Conservation (phyloP, 306 rosid species). For the Trichosanthes cucumerina region DNA sequence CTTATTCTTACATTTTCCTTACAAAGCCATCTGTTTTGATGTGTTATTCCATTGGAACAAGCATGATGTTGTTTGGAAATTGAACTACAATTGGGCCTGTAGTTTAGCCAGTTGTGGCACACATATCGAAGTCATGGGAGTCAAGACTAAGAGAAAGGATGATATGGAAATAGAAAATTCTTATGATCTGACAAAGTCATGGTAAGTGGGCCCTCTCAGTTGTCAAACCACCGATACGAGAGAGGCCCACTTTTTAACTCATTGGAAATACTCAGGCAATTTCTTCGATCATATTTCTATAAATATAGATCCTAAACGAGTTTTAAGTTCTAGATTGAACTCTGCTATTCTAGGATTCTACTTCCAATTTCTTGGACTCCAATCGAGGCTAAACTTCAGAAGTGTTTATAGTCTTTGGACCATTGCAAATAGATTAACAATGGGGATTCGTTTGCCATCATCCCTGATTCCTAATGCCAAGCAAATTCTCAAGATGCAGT, state of each 20-base stretch:
- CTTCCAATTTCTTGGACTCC: neutral
- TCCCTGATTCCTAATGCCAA: neutral
- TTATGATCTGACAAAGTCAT: neutral
- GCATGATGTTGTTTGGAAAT: neutral
- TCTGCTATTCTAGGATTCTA: neutral
- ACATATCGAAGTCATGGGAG: neutral
- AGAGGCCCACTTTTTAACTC: neutral
- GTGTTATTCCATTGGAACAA: neutral
- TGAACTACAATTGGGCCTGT: neutral
- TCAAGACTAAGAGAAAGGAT: neutral
- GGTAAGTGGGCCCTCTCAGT: neutral
- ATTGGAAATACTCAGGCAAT: neutral
- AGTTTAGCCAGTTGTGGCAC: neutral
- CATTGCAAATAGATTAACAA: neutral
- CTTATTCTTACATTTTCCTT: neutral
- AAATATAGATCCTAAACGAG: neutral
- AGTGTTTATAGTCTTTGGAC: neutral
- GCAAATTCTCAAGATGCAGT: neutral
- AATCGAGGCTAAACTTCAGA: neutral
- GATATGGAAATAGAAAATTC: neutral
- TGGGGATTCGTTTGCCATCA: neutral
- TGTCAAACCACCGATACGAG: neutral
- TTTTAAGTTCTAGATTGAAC: neutral
- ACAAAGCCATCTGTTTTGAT: conserved; percentile 1
- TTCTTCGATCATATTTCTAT: neutral